A percentile compares a stretch with the other conserved stretches of the same genome.
Conservation (phyloP, 2,329 filamentous ascomycete genomes). For the Stromatinia cepivora region DNA sequence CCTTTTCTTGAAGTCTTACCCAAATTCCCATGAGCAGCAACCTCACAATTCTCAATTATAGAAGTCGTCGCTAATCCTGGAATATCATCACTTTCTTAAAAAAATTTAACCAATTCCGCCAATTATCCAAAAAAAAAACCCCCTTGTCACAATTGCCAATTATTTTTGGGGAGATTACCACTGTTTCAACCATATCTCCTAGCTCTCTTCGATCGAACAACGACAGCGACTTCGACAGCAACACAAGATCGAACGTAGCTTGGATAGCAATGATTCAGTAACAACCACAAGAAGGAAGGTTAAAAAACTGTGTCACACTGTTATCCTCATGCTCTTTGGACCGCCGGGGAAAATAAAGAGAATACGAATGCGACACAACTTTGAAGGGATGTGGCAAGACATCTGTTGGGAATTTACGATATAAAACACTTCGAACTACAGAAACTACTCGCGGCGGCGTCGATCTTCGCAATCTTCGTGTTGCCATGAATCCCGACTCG, state of each 20-base stretch:
- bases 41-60: neutral
- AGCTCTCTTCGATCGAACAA: neutral
- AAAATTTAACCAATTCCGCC: no score
- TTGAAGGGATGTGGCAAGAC: neutral
- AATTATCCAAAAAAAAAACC: no score
- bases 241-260: neutral
- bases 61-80: neutral
- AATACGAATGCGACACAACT: neutral
- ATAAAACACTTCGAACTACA: neutral
- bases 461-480: no score
- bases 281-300: neutral
- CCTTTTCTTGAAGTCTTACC: neutral
- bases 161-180: no score
- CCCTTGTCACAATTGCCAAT: no score
- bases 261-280: neutral
- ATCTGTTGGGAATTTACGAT: neutral
- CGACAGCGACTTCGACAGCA: neutral
- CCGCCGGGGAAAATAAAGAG: neutral
- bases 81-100: neutral
- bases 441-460: neutral
- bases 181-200: neutral
- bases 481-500: conserved; percentile 2
- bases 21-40: neutral
- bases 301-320: neutral
- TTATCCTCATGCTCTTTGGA: neutral